Evolutionary conservation across 2,329 filamentous ascomycete genomes (phyloP), one percentile per base, ranked within the genome.

Genomic region (Epichloe aotearoae): DNA sequence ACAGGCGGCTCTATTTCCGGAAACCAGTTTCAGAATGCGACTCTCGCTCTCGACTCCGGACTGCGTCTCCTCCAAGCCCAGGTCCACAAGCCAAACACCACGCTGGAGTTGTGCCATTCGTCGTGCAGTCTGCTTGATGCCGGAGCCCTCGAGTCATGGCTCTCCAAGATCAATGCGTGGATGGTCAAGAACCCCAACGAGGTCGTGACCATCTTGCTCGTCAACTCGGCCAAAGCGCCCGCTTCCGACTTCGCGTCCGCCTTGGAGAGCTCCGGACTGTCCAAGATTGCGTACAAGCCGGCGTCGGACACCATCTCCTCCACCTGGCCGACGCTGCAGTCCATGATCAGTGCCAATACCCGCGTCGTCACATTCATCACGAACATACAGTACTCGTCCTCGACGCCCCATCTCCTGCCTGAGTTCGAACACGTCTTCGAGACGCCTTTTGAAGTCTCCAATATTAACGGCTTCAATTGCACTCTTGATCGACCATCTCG

Each of bases 11-110:
- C 79, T 26, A 65, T 80, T 3, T 76, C 81, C 2, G 85, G 83
- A 5, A 86, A 88, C 64, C 86, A 90, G 67, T 87, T 73, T 68
- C 82, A 77, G 67, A 85, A 88, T 65, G 82, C 83, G 6, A 86
- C 83, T 2, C 69, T 76, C 5, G 84, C 87, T 51, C 76, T 90
- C 49, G 75, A 81, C 50, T 79, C 83, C 4, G 86, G 86, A 17
- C 73, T 91, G 34, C 78, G 86, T 15, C 68, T 90, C 40, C 74
- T 91, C 14, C 79, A 84, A 53, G 81, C 75, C 0, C 86, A 90
- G 66, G 80, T 88, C 1, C 86, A 90, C 69, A 69, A 78, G 57
- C 64, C 70, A 47, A 71, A 77, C 56, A 73, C 73, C 45, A 70
- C 69, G 52, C 80, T 86, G 63, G 75, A 79, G 55, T 72, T 90